Conservation (phyloP, 176 grass and related monocot species). For the Triticum aestivum region DNA sequence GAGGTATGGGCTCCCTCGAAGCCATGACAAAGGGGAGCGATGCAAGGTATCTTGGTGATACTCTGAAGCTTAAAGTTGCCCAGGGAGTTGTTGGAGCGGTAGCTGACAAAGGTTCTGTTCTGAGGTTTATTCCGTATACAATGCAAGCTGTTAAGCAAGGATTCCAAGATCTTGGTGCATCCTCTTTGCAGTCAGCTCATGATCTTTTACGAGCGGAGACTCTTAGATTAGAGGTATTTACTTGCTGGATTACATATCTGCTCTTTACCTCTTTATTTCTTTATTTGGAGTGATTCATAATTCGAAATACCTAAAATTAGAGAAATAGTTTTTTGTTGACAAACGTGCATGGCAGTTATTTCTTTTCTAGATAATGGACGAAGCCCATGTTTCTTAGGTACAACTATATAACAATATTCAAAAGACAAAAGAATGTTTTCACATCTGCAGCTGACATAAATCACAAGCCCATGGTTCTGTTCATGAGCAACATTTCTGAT, state of each 20-base stretch:
- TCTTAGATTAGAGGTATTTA: slow-evolving; percentile 81
- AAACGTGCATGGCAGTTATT: neutral
- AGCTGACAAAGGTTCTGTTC: slow-evolving; percentile 85
- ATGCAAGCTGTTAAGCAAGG: slow-evolving; percentile 98
- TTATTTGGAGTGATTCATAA: neutral
- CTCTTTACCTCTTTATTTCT: neutral
- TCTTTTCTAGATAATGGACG: neutral
- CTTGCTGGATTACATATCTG: neutral
- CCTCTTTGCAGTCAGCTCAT: slow-evolving; percentile 75
- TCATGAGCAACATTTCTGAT: neutral
- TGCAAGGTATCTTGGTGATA: slow-evolving; percentile 85
- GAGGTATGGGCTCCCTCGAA: slow-evolving; percentile 96
- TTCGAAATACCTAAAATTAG: neutral
- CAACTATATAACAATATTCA: neutral
- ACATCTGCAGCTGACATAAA: neutral
- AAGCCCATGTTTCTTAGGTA: neutral
- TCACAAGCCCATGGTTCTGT: neutral
- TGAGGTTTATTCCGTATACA: slow-evolving; percentile 95
- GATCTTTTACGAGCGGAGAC: slow-evolving; percentile 64
- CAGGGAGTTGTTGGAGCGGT: slow-evolving; percentile 96
- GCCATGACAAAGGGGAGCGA: slow-evolving; percentile 96
- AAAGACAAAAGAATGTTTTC: neutral
- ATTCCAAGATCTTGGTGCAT: slow-evolving; percentile 94
- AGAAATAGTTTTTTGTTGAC: neutral
- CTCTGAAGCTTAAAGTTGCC: slow-evolving; percentile 88